Evolutionary conservation across 257 asterid genomes (phyloP).

Genomic region (Sherardia arvensis): DNA sequence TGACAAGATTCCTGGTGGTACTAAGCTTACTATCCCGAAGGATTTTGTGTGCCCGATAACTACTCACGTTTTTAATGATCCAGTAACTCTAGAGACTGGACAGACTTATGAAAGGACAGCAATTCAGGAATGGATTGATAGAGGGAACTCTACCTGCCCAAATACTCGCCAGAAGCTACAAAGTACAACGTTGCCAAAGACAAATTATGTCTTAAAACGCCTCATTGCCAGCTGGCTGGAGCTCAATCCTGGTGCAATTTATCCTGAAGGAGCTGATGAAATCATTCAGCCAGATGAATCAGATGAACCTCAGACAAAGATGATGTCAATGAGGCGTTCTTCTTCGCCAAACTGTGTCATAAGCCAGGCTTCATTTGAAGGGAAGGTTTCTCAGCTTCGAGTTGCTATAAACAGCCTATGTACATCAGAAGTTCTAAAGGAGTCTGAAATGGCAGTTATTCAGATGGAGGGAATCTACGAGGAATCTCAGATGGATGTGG

Average conservation of each 20-base stretch:
- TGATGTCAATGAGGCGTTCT: conserved; percentile 15
- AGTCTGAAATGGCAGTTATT: conserved; percentile 59
- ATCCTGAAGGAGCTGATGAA: conserved; percentile 16
- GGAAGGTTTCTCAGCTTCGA: conserved; percentile 39
- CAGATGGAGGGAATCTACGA: conserved; percentile 44
- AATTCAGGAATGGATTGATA: conserved; percentile 73
- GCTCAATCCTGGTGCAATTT: conserved; percentile 17
- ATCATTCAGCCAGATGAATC: conserved; percentile 3
- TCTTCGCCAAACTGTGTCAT: conserved; percentile 45
- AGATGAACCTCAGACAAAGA: conserved; percentile 14
- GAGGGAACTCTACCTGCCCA: conserved; percentile 70
- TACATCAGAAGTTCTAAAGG: conserved; percentile 49
- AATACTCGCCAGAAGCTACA: conserved; percentile 68
- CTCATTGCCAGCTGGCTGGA: conserved; percentile 79
- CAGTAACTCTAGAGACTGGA: conserved; percentile 81
- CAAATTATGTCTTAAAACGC: conserved; percentile 74
- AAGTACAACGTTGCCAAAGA: conserved; percentile 47
- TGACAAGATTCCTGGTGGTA: conserved; percentile 20
- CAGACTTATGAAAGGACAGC: conserved; percentile 75
- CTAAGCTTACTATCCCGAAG: conserved; percentile 49
- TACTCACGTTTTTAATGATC: conserved; percentile 57
- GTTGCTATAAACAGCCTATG: conserved; percentile 47
- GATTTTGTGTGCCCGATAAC: conserved; percentile 89
- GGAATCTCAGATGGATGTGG: conserved; percentile 22
- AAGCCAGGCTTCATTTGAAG: conserved; percentile 40